phyloP scores from a whole-genome alignment of 495 filamentous ascomycete species.

The Darksidea phi region DNA sequence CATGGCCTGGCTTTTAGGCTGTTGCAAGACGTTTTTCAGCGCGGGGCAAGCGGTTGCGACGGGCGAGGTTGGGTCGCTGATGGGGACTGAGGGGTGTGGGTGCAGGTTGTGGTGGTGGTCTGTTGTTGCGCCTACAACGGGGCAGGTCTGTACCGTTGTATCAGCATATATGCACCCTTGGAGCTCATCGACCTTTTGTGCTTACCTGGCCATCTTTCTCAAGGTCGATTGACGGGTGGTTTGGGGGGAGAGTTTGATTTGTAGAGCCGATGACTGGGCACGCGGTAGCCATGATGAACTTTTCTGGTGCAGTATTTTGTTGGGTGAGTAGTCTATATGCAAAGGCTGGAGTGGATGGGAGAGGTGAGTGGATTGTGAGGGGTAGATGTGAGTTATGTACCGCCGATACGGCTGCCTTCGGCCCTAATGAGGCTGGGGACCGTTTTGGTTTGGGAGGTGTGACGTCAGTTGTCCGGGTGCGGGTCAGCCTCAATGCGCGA shows the following conservation, averaged over 20 bases:
- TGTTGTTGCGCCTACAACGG: conserved; percentile 27
- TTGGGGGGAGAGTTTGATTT: conserved; percentile 27
- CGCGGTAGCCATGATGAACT: conserved; percentile 10
- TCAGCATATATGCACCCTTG: too few relatives aligned
- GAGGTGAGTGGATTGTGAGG: neutral
- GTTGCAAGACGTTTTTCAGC: conserved; percentile 17
- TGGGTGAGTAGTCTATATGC: neutral
- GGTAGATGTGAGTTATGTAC: neutral
- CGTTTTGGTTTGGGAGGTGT: too few relatives aligned
- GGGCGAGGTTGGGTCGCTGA: neutral
- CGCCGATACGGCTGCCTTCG: neutral
- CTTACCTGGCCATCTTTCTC: conserved; percentile 17
- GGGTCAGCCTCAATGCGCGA: too few relatives aligned
- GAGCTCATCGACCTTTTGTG: neutral
- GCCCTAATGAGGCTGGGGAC: neutral
- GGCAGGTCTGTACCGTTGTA: conserved; percentile 9
- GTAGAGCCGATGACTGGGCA: conserved; percentile 33
- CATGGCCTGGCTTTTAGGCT: conserved; percentile 27
- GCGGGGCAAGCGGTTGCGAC: conserved; percentile 23
- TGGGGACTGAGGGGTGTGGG: conserved; percentile 25
- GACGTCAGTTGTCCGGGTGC: too few relatives aligned
- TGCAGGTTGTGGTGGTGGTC: conserved; percentile 33
- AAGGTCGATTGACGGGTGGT: conserved; percentile 28
- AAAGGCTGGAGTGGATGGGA: neutral
- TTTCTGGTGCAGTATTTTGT: neutral